Evolutionary conservation across 2,329 filamentous ascomycete species (phyloP).

Genomic region (Trichoderma pleuroti): DNA sequence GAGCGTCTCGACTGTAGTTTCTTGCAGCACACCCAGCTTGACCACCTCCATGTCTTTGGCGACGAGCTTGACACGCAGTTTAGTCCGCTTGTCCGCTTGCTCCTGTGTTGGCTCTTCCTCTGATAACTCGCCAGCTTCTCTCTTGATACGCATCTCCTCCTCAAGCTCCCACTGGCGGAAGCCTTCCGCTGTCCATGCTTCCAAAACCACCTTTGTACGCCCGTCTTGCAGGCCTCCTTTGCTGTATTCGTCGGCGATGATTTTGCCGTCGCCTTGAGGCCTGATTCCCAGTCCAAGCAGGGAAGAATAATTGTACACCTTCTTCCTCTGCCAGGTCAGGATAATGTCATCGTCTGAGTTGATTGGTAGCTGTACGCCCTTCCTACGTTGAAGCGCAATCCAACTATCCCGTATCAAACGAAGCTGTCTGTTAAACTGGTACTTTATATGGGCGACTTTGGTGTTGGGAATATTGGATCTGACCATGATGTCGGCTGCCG

Average conservation of each 20-base stretch:
- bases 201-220: conserved; percentile 63
- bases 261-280: conserved; percentile 40
- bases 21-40: conserved; percentile 48
- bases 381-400: conserved; percentile 57
- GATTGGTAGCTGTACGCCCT: conserved; percentile 33
- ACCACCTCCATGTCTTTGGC: conserved; percentile 49
- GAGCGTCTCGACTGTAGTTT: conserved; percentile 60
- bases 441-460: conserved; percentile 54
- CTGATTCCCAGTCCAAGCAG: conserved; percentile 64
- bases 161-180: conserved; percentile 49
- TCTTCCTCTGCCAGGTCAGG: conserved; percentile 73
- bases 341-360: conserved; percentile 57
- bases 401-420: conserved; percentile 66
- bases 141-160: conserved; percentile 46
- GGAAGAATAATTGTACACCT: conserved; percentile 73
- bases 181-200: conserved; percentile 69
- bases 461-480: conserved; percentile 62
- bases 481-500: conserved; percentile 43
- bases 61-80: conserved; percentile 52
- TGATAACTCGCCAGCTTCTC: conserved; percentile 39
- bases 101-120: conserved; percentile 31
- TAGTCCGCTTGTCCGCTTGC: conserved; percentile 30
- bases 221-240: conserved; percentile 47
- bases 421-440: conserved; percentile 65
- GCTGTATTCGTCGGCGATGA: conserved; percentile 35